These are phyloP conservation scores for Arthrinium puccinioides DNA, from an alignment of 2,329 filamentous ascomycete species.

Conservation along the genomic window DNA sequence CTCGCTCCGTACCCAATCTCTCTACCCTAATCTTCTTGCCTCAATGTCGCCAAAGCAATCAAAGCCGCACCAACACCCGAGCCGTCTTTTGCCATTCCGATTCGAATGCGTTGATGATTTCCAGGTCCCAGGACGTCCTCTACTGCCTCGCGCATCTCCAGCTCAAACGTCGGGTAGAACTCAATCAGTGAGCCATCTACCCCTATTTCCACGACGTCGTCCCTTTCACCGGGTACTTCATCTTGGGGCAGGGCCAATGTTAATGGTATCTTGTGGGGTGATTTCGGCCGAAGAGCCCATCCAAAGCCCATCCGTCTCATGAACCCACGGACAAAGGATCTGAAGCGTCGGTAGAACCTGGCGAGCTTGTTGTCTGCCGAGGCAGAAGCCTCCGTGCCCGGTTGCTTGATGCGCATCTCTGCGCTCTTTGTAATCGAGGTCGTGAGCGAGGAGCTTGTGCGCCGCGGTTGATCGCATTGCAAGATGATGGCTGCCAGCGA, in stretches of 20 bases:
- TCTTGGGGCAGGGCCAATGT: not conserved
- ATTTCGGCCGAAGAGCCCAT: not conserved
- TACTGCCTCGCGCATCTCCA: slow-evolving; percentile 55
- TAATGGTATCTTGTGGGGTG: not conserved
- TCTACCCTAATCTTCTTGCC: too few relatives aligned
- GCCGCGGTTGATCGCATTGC: slow-evolving; percentile 43
- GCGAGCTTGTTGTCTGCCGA: not conserved
- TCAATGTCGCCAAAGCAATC: slow-evolving; percentile 39
- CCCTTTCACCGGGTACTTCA: not conserved
- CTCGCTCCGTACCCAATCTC: too few relatives aligned
- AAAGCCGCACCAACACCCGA: slow-evolving; percentile 65
- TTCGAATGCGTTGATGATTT: slow-evolving; percentile 59
- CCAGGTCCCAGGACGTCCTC: slow-evolving; percentile 53
- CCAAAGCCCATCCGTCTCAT: not conserved
- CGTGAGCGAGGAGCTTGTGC: slow-evolving; percentile 16
- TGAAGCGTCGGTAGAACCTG: slow-evolving; percentile 1
- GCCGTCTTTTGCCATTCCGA: slow-evolving; percentile 68
- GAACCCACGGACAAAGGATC: not conserved
- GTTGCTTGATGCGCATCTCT: not conserved
- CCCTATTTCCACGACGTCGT: slow-evolving; percentile 51
- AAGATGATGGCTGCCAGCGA: slow-evolving; percentile 57
- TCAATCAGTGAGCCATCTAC: slow-evolving; percentile 67
- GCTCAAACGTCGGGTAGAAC: slow-evolving; percentile 64
- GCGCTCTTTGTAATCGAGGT: not conserved
- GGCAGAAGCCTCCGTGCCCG: not conserved